Conservation (phyloP, 768 basidiomycete species). For the Tylopilus vinaceipallidus region DNA sequence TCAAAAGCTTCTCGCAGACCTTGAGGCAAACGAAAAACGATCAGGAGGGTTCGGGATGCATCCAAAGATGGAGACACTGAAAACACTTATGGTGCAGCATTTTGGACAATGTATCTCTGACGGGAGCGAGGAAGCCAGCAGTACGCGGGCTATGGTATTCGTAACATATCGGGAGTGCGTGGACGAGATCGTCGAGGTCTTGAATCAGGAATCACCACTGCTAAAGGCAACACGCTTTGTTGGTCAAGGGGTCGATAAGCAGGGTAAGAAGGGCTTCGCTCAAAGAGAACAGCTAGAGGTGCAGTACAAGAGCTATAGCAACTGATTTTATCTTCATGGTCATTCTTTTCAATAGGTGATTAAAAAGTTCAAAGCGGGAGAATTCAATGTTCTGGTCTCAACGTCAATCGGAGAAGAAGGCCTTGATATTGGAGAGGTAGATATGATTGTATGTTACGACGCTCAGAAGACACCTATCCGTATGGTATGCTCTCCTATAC, state of each 20-base stretch:
- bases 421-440: conserved; percentile 96
- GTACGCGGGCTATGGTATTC: conserved; percentile 90
- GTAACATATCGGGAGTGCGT: conserved; percentile 88
- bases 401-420: conserved; percentile 99
- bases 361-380: conserved; percentile 79
- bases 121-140: conserved; percentile 35
- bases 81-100: conserved; percentile 71
- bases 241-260: conserved; percentile 84
- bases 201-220: conserved; percentile 75
- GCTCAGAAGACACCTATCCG: conserved; percentile 95
- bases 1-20: conserved; percentile 61
- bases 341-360: conserved; percentile 57
- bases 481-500: conserved; percentile 60
- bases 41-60: conserved; percentile 59
- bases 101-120: conserved; percentile 50
- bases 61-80: conserved; percentile 90
- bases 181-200: conserved; percentile 81
- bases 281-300: conserved; percentile 94
- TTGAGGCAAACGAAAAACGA: conserved; percentile 53
- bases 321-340: conserved; percentile 8
- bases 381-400: conserved; percentile 89
- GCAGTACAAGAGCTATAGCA: conserved; percentile 16
- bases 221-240: conserved; percentile 85
- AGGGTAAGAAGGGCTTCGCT: conserved; percentile 81
- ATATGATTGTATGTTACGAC: conserved; percentile 95